These are phyloP conservation scores for Epipyxis sp. DNA, from an alignment of 108 stramenopile species.

Conservation along the genomic window DNA sequence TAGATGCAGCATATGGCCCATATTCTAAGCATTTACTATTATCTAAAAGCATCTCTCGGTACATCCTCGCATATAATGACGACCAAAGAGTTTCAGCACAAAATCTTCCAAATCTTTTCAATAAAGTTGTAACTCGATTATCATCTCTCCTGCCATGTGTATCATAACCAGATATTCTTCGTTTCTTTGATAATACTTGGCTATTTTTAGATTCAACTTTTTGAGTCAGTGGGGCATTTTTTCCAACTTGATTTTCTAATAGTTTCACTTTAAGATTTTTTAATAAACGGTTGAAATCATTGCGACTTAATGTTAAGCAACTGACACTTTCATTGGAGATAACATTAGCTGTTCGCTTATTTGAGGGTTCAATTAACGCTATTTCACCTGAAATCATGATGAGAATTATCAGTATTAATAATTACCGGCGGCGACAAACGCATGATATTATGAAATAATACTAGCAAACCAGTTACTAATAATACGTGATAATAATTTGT, in stretches of 20 bases:
- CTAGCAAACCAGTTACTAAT: no score
- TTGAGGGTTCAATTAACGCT: conserved; percentile 27
- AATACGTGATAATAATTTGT: no score
- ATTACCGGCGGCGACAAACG: no score
- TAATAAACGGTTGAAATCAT: conserved; percentile 24
- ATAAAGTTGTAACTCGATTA: not conserved
- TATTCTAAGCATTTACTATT: not conserved
- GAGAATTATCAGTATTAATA: not conserved
- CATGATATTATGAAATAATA: no score
- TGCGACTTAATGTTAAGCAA: conserved; percentile 27
- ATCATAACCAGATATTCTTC: conserved; percentile 22
- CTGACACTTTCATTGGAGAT: conserved; percentile 3
- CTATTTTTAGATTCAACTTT: not conserved
- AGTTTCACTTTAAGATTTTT: conserved; percentile 16
- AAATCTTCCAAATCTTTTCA: conserved; percentile 9
- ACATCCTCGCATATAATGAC: conserved; percentile 7
- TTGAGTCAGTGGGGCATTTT: conserved; percentile 20
- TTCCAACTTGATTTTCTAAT: conserved; percentile 7
- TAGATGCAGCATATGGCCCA: not conserved
- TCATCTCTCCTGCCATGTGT: not conserved
- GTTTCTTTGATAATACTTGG: not conserved
- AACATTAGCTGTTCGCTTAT: conserved; percentile 25
- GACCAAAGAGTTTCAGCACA: conserved; percentile 12
- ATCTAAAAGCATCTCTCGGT: conserved; percentile 19
- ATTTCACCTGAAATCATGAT: no score